phyloP scores from a whole-genome alignment of 1,139 yeast genomes.

The Geotrichum bryndzae region DNA sequence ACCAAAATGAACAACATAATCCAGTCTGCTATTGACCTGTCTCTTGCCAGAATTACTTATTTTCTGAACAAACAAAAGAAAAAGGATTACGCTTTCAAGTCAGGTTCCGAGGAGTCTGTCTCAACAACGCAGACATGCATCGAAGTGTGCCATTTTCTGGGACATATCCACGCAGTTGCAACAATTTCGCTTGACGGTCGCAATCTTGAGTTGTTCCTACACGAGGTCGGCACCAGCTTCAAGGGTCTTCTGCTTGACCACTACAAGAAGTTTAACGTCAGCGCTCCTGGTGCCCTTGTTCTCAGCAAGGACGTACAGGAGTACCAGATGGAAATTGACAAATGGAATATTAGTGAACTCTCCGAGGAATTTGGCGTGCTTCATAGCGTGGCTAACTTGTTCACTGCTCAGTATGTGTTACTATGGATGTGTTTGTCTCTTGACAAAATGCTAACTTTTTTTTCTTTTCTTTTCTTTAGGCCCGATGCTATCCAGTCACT shows the following conservation, averaged over 20 bases:
- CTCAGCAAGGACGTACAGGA: conserved; percentile 81
- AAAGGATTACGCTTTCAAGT: conserved; percentile 52
- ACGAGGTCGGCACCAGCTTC: conserved; percentile 56
- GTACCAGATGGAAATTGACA: conserved; percentile 66
- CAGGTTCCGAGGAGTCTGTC: conserved; percentile 32
- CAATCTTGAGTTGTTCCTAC: conserved; percentile 50
- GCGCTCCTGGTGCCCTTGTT: conserved; percentile 75
- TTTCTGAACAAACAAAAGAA: conserved; percentile 57
- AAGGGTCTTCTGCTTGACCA: conserved; percentile 62
- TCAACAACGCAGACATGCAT: conserved; percentile 50
- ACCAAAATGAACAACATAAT: conserved; percentile 61
- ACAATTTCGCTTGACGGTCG: conserved; percentile 44
- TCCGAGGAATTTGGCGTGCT: conserved; percentile 66
- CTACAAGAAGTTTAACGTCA: conserved; percentile 68
- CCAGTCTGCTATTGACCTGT: conserved; percentile 49
- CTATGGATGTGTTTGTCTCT: conserved; percentile 22
- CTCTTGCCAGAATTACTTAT: conserved; percentile 27
- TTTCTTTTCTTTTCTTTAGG: conserved; percentile 19
- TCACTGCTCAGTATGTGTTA: conserved; percentile 47
- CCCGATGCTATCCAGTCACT: conserved; percentile 68
- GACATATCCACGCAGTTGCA: conserved; percentile 34
- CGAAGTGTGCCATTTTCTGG: conserved; percentile 51
- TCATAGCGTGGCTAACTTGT: conserved; percentile 78
- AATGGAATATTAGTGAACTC: conserved; percentile 60
- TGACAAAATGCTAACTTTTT: background rate